Base-by-base conservation (phyloP, 1,139 yeast genomes). In the Pichia sp. region DNA sequence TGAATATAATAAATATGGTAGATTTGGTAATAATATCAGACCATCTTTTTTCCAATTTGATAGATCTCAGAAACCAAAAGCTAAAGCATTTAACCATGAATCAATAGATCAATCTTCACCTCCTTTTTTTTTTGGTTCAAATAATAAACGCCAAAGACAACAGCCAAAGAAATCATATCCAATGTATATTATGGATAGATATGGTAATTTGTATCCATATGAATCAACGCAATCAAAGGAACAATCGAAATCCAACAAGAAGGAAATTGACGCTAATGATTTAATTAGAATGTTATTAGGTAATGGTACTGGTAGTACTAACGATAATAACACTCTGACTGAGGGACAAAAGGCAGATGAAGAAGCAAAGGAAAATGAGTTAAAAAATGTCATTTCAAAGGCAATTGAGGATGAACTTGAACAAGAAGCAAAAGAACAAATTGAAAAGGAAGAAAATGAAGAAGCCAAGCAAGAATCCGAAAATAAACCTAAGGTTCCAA, bases 141-240 rank as follows among this genome's bases (percentile, higher is more conserved):
- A 35, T n/a, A 38, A 32, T n/a, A 46, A 46, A 36, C 45, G 45
- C 28, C 45, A 42, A 35, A 46, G 44, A 45, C 47, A 40, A 38
- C 39, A 36, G 27, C 39, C 43, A 40, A 32, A 34, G 32, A 44
- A n/a, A 36, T 25, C 37, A 25, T 28, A 31, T 28, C 52, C 45
- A 39, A 48, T 50, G 47, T 50, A 43, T 26, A 37, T 48, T 29
- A 40, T 50, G 49, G 53, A 50, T 31, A 43, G 46, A 44, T 48
- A 34, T 37, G 52, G 52, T 39, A 50, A 50, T 34, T 37, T 50
- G 25, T 48, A 46, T 40, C 53, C 53, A 30, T 43, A 48, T 32
- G 29, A 43, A 37, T 37, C 39, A 33, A 2, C 29, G 8, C 8
- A 31, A 40, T 6, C 9, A 6, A 11, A 33, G 28, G 38, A 29